These are phyloP conservation scores for Flaveria bidentis DNA, from an alignment of 129 eudicot genomes.

Conservation along the genomic window DNA sequence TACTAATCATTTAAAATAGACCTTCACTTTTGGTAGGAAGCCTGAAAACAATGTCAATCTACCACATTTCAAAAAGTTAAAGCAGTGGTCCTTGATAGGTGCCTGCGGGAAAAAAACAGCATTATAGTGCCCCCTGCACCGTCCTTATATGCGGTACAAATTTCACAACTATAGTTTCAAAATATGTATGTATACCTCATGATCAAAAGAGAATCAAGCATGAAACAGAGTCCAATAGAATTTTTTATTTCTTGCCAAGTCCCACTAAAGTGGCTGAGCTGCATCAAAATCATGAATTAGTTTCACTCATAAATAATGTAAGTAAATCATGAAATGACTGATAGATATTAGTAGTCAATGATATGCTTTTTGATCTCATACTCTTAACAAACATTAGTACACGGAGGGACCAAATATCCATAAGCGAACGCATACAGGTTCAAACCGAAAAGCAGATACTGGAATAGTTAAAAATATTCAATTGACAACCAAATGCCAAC, in stretches of 20 bases:
- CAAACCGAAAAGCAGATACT: too few species aligned
- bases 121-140: conserved; percentile 20
- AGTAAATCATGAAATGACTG: neutral
- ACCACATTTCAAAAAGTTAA: conserved; percentile 4
- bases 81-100: conserved; percentile 31
- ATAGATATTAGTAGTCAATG: neutral
- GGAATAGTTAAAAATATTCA: too few species aligned
- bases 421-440: neutral
- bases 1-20: conserved; percentile 28
- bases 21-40: conserved; percentile 14
- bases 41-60: conserved; percentile 18
- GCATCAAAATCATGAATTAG: neutral
- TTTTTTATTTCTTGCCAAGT: conserved; percentile 16
- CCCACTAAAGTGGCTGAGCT: conserved; percentile 20
- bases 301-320: neutral
- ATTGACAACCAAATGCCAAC: too few species aligned
- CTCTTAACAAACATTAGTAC: neutral
- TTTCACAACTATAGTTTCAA: conserved; percentile 5
- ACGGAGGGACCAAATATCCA: neutral
- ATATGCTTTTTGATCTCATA: neutral
- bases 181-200: conserved; percentile 10
- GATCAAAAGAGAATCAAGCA: conserved; percentile 22
- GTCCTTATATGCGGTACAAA: conserved; percentile 20
- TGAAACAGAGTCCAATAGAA: conserved; percentile 14
- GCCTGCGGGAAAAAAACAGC: conserved; percentile 16